Base-by-base conservation (phyloP, 768 basidiomycete genomes). In the Gymnopilus junonius region DNA sequence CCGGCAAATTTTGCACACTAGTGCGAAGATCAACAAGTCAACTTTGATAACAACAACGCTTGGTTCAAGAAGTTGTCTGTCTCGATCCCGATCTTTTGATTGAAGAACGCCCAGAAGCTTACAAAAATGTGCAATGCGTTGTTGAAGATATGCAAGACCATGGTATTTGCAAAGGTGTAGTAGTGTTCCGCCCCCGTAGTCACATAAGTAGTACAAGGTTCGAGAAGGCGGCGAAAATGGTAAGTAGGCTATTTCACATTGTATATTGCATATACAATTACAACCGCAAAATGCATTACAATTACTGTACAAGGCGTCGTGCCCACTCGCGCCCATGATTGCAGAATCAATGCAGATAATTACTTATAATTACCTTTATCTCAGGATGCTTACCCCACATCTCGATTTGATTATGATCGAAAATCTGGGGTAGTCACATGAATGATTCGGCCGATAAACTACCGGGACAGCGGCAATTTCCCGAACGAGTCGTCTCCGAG, bases 21-120 rank as follows among this genome's bases (percentile, higher is more conserved):
- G 69, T 17, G 29, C 73, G 17, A 77, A 75, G 54, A 63, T 74
- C 40, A 58, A 66, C 27, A 76, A 76, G 63, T 62, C 68, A 12
- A 68, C 55, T 43, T 54, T 77, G 57, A 74, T 72, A 3, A 76
- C 73, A 25, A 78, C 79, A 21, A 42, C 69, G 15, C 70, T 80
- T 31, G 77, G 74, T 34, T 78, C 75, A 48, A n/a, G 75, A 76
- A 29, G 76, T 80, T 0, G 70, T 78, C 1, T 79, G 77, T 62
- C 68, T 72, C 35, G 75, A 79, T 54, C 62, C 71, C 25, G 75
- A 75, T 62, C 70, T 81, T 25, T 64, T 80, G 8, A 64, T 77
- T 20, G 79, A 79, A 61, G 79, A 80, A 64, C 71, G 74, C 50
- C 78, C 79, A 8, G 79, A 75, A 53, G 77, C 78, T 17, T 80